A percentile compares a stretch with the other conserved stretches of the same genome.
These are phyloP conservation scores for Sugiyamaella sp. DNA, from an alignment of 1,139 yeast genomes.

Conservation along the genomic window DNA sequence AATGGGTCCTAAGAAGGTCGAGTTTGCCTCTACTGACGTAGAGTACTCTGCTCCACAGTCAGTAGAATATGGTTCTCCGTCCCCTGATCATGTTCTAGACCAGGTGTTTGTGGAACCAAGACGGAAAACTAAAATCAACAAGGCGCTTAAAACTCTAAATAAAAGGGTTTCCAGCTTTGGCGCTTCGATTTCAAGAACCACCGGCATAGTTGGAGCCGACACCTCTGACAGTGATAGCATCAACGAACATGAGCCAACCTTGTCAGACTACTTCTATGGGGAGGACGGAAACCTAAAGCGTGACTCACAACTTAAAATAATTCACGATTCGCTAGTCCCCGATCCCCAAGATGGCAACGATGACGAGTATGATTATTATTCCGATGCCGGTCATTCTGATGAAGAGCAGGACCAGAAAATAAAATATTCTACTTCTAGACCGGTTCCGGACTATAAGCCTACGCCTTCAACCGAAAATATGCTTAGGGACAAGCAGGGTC, in stretches of 20 bases:
- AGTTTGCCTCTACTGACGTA: constrained; percentile 8
- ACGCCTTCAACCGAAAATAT: constrained; percentile 6
- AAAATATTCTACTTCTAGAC: not conserved
- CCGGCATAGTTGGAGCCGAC: constrained; percentile 31
- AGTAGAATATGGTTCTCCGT: not conserved
- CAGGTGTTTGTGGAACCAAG: constrained; percentile 32
- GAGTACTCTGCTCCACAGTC: constrained; percentile 1
- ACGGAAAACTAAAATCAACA: constrained; percentile 28
- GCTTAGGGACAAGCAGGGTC: constrained; percentile 5
- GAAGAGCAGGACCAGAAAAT: constrained; percentile 9
- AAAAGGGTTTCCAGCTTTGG: constrained; percentile 32
- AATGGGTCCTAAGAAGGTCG: constrained; percentile 17
- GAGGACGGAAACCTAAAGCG: constrained; percentile 31
- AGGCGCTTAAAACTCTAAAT: constrained; percentile 32
- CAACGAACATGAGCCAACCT: constrained; percentile 22
- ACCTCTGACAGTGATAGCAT: constrained; percentile 27
- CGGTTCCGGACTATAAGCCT: constrained; percentile 1
- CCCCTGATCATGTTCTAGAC: constrained; percentile 14
- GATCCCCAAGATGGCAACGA: constrained; percentile 20
- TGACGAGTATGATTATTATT: constrained; percentile 7
- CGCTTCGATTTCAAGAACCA: constrained; percentile 28
- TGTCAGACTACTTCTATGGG: constrained; percentile 24
- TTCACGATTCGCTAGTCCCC: constrained; percentile 33
- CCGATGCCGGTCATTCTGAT: constrained; percentile 17
- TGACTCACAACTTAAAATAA: constrained; percentile 34